Percentiles rank a stretch among this genome's conserved stretches.
Evolutionary conservation across 805 yeast species (phyloP).

Genomic region (Candida piceae): DNA sequence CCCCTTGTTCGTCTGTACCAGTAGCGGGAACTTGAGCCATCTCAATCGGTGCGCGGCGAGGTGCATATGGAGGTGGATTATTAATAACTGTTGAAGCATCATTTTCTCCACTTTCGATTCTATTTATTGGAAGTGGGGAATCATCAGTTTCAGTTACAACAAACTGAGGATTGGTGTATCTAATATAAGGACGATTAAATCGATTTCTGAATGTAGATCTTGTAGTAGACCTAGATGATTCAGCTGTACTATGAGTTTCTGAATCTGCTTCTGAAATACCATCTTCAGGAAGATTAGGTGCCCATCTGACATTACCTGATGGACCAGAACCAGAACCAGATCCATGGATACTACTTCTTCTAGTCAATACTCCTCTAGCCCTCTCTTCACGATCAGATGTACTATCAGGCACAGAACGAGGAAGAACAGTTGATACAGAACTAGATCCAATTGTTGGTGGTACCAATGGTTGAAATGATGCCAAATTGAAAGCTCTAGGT

Average conservation of each 20-base stretch:
- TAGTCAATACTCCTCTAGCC: conserved; percentile 5
- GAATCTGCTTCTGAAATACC: conserved; percentile 2
- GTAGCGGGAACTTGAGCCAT: no score
- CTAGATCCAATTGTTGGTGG: neutral
- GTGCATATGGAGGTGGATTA: no score
- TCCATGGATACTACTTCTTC: conserved; percentile 7
- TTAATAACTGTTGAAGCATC: no score
- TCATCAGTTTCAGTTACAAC: conserved; percentile 4
- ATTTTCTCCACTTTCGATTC: neutral
- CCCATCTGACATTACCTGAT: conserved; percentile 3
- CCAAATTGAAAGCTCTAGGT: neutral
- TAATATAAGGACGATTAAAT: conserved; percentile 13
- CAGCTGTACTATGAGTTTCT: neutral
- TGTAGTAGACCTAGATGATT: neutral
- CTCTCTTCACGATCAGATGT: neutral
- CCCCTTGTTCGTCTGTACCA: no score
- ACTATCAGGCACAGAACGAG: neutral
- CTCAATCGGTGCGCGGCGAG: no score
- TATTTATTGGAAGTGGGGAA: neutral
- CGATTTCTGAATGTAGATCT: no score
- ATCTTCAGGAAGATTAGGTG: conserved; percentile 3
- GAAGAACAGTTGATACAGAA: neutral
- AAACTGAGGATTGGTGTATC: conserved; percentile 11
- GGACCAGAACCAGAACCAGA: neutral
- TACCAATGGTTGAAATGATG: neutral